A percentile compares a stretch with the other conserved stretches of the same genome.
Evolutionary conservation across 2,329 filamentous ascomycete genomes (phyloP).

Genomic region (Fusarium tanahbumbuense): DNA sequence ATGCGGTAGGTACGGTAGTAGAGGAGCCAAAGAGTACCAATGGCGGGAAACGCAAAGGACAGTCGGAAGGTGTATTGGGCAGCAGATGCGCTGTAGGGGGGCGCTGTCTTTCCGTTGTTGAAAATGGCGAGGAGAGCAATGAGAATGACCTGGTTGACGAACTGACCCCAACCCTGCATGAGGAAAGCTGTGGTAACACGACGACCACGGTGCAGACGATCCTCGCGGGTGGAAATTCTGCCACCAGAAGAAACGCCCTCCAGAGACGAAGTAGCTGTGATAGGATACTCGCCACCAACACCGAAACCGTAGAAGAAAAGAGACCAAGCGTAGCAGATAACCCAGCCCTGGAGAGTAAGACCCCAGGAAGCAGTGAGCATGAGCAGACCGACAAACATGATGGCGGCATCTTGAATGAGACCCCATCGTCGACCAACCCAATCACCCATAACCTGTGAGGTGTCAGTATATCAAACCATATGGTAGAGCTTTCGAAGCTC

Average conservation of each 20-base stretch:
- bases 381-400: constrained; percentile 93
- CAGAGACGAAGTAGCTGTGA: constrained; percentile 95
- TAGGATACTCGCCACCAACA: constrained; percentile 91
- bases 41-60: constrained; percentile 89
- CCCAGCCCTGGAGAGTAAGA: constrained; percentile 87
- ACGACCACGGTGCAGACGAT: constrained; percentile 93
- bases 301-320: constrained; percentile 80
- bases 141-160: constrained; percentile 90
- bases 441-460: constrained; percentile 65
- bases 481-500: background rate
- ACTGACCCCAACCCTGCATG: constrained; percentile 99
- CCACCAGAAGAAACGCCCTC: constrained; percentile 89
- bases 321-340: constrained; percentile 96
- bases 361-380: constrained; percentile 96
- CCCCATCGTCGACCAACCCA: constrained; percentile 94
- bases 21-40: constrained; percentile 92
- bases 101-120: constrained; percentile 78
- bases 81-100: constrained; percentile 80
- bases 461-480: constrained; percentile 28
- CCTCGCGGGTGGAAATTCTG: constrained; percentile 88
- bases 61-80: constrained; percentile 93
- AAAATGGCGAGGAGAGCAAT: constrained; percentile 90
- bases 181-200: constrained; percentile 96
- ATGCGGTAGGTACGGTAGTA: constrained; percentile 98
- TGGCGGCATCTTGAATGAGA: constrained; percentile 90